Evolutionary conservation across 345 rosid species (phyloP).

Genomic region (Isatis tinctoria): DNA sequence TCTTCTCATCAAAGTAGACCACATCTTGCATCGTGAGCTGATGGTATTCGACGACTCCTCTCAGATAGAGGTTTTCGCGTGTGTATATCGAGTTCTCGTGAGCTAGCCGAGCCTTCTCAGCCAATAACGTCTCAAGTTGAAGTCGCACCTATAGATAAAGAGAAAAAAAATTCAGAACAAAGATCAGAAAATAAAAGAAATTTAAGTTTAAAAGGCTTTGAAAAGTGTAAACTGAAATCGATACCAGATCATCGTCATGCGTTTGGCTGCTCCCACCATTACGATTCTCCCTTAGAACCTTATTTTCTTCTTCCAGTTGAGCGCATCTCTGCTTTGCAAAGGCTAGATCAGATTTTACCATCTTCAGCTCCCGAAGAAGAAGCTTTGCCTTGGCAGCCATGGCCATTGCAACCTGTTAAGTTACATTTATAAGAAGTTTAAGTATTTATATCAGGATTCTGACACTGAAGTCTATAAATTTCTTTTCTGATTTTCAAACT

Average conservation of each 20-base stretch:
- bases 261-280: conserved; percentile 58
- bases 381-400: conserved; percentile 99
- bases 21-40: conserved; percentile 98
- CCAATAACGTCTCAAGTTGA: conserved; percentile 83
- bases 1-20: conserved; percentile 77
- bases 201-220: background rate
- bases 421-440: background rate
- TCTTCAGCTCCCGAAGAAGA: conserved; percentile 89
- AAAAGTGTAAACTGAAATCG: background rate
- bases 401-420: conserved; percentile 95
- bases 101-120: conserved; percentile 96
- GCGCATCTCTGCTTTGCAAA: conserved; percentile 89
- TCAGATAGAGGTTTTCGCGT: conserved; percentile 83
- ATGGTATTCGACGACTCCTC: conserved; percentile 93
- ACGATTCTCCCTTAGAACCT: conserved; percentile 56
- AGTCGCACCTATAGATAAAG: conserved; percentile 57
- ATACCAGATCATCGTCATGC: conserved; percentile 83
- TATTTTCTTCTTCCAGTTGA: conserved; percentile 91
- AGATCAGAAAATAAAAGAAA: background rate
- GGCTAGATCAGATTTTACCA: conserved; percentile 88
- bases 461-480: background rate
- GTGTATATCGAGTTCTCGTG: conserved; percentile 80
- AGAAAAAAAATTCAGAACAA: background rate
- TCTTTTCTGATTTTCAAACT: background rate
- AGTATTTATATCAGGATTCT: background rate